Base-by-base conservation (phyloP, 129 eudicot genomes). In the Flaveria linearis region DNA sequence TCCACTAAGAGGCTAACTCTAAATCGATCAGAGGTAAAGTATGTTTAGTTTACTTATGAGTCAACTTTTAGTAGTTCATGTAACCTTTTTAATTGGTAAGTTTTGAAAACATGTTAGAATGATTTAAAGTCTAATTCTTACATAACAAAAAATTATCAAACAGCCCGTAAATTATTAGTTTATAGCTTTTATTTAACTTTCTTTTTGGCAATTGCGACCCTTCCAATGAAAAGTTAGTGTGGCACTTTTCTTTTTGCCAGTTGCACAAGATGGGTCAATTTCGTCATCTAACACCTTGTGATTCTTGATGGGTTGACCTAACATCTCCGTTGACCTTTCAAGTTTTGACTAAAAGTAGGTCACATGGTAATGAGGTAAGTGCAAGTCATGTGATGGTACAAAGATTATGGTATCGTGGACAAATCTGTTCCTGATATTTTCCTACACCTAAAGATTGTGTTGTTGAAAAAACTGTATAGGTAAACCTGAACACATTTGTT, bases 221-320 rank as follows among this genome's bases (percentile, higher is more conserved):
- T 62, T 63, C 7, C 18, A 51, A 77, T 52, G 62, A 55, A 72
- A 51, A 39, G 60, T 43, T 25, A 66, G 16, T 63, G 42, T 57
- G 72, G 68, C 39, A 64, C 73, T 72, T 50, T 51, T 7, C 8
- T 64, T 70, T 78, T 58, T 47, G 76, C 41, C 61, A 26, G 68
- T 14, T 57, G 25, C 63, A 73, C 68, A 53, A 80, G 52, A 64
- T 55, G 70, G 76, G 71, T 33, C 75, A 33, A 46, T 80, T 80
- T 74, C 75, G 65, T 80, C 80, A 80, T 67, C 64, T 51, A 64
- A 65, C 78, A 72, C 74, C 78, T 56, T 78, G 76, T 78, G 76
- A 56, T 69, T 50, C 62, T 50, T 64, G 52, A 66, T 80, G 80
- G 71, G 75, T 73, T 80, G 79, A 65, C 79, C 79, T 42, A 64